These are phyloP conservation scores for Magnaporthiopsis incrustans DNA, from an alignment of 2,329 filamentous ascomycete genomes.

Conservation along the genomic window DNA sequence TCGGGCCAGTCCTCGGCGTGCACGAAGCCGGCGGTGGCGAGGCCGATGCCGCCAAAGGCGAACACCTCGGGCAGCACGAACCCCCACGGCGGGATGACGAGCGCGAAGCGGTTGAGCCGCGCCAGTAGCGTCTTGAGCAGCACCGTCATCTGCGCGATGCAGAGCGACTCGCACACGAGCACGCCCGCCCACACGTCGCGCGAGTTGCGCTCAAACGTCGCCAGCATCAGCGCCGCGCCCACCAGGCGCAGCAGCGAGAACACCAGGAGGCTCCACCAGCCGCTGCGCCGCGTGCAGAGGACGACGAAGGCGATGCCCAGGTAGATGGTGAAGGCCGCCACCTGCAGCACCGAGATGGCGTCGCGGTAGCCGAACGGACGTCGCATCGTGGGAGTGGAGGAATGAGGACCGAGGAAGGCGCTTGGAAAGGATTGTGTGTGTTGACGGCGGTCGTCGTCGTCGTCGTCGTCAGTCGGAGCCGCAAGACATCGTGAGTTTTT, in stretches of 20 bases:
- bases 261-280: conserved; percentile 19
- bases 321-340: conserved; percentile 21
- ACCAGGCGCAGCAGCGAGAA: conserved; percentile 22
- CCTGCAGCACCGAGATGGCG: conserved; percentile 22
- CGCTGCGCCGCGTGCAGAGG: conserved; percentile 10
- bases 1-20: conserved; percentile 8
- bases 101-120: conserved; percentile 12
- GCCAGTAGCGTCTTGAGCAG: conserved; percentile 6
- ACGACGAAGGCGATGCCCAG: conserved; percentile 17
- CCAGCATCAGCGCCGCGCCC: conserved; percentile 18
- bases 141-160: conserved; percentile 20
- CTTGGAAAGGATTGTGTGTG: not conserved
- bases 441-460: not conserved
- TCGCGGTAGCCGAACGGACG: conserved; percentile 14
- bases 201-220: conserved; percentile 16
- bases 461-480: not conserved
- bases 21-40: conserved; percentile 12
- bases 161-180: conserved; percentile 21
- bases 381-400: not conserved
- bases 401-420: not conserved
- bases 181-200: conserved; percentile 15
- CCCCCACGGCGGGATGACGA: conserved; percentile 12
- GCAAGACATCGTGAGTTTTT: not conserved
- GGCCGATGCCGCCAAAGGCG: conserved; percentile 8
- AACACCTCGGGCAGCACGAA: conserved; percentile 11